Conservation (phyloP, 2,329 filamentous ascomycete species). For the Xylaria arbuscula region DNA sequence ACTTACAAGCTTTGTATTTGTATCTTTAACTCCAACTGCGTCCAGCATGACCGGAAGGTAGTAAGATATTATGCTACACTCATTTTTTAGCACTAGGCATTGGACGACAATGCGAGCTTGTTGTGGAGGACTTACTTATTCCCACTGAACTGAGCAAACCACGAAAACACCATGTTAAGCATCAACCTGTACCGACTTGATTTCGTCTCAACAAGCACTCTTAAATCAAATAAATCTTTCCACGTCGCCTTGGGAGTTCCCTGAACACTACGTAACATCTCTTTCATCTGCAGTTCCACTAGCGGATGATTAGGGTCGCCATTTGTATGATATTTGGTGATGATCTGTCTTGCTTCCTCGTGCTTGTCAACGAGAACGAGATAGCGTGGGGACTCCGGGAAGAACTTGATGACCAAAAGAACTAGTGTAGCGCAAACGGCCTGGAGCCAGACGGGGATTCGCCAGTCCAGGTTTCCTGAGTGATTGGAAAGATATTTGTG, state of each 20-base stretch:
- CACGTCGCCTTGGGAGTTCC: conserved; percentile 51
- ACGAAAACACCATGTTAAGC: conserved; percentile 55
- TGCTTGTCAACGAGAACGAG: conserved; percentile 51
- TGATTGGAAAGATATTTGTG: conserved; percentile 46
- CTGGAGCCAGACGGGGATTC: conserved; percentile 52
- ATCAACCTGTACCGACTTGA: conserved; percentile 53
- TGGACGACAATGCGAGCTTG: no score
- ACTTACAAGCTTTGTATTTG: conserved; percentile 53
- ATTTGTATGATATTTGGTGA: conserved; percentile 56
- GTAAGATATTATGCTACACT: conserved; percentile 51
- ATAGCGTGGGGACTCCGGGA: conserved; percentile 52
- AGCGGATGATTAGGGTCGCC: conserved; percentile 55
- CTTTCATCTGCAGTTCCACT: conserved; percentile 55
- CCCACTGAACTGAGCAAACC: conserved; percentile 56
- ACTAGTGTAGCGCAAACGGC: conserved; percentile 51
- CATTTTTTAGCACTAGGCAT: conserved; percentile 14
- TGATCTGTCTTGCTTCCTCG: conserved; percentile 53
- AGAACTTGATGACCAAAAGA: conserved; percentile 49
- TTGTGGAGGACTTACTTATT: conserved; percentile 48
- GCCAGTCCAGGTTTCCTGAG: conserved; percentile 47
- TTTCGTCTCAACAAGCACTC: conserved; percentile 51
- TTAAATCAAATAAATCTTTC: conserved; percentile 53
- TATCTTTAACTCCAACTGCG: conserved; percentile 54
- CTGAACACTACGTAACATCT: conserved; percentile 53
- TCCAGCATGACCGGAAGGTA: conserved; percentile 56